A percentile compares a stretch with the other conserved stretches of the same genome.
These are phyloP conservation scores for Mrakia hoshinonis DNA, from an alignment of 768 basidiomycete genomes.

Conservation along the genomic window DNA sequence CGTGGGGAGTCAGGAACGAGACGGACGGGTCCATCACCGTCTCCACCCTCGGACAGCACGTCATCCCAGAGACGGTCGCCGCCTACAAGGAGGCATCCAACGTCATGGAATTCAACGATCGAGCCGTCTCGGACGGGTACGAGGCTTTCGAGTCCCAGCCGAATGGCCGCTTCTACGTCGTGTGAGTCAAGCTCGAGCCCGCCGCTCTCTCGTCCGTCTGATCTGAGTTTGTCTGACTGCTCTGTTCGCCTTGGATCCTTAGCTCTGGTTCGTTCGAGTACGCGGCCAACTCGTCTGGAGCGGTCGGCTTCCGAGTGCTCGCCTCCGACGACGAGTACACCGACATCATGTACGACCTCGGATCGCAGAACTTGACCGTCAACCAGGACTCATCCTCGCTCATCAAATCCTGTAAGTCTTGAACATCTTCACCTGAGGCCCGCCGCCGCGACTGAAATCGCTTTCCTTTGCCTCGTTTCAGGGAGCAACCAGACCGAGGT, in stretches of 20 bases:
- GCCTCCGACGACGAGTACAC: conserved; percentile 33
- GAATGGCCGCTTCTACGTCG: conserved; percentile 29
- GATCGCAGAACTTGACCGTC: conserved; percentile 29
- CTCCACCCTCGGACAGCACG: conserved; percentile 32
- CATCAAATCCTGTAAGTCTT: conserved; percentile 30
- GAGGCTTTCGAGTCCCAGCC: conserved; percentile 29
- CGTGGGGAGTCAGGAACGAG: conserved; percentile 32
- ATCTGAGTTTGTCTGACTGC: neutral
- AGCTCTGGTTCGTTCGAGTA: conserved; percentile 27
- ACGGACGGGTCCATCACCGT: conserved; percentile 31
- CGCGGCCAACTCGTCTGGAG: conserved; percentile 18
- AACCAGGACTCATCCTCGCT: conserved; percentile 22
- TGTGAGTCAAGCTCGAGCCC: conserved; percentile 7
- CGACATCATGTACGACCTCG: conserved; percentile 32
- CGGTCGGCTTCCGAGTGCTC: conserved; percentile 32
- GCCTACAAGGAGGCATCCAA: conserved; percentile 27
- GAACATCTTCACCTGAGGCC: neutral
- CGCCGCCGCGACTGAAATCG: too few species aligned
- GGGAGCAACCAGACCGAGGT: conserved; percentile 29
- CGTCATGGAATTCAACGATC: neutral
- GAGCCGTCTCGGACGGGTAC: conserved; percentile 11
- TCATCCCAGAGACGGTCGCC: conserved; percentile 31
- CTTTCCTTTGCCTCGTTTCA: neutral
- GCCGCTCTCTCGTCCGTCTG: neutral
- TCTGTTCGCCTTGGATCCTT: neutral